phyloP scores from a whole-genome alignment of 805 yeast species.

The Maudiozyma bulderi region DNA sequence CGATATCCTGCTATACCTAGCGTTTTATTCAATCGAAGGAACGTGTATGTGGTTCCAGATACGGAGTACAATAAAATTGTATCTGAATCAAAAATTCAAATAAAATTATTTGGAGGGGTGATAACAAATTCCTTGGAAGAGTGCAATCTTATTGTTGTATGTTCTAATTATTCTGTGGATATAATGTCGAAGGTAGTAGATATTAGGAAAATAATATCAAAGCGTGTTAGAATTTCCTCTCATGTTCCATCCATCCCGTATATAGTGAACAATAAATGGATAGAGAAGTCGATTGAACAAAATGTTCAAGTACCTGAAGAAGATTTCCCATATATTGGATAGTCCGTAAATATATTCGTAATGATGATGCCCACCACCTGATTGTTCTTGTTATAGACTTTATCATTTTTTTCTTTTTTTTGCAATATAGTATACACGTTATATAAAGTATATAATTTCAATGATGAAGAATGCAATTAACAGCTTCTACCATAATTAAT shows the following conservation, averaged over 20 bases:
- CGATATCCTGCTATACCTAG: constrained; percentile 10
- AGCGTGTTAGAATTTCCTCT: neutral
- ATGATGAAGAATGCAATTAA: too few species aligned
- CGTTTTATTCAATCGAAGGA: constrained; percentile 31
- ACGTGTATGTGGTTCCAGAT: constrained; percentile 26
- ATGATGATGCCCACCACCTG: neutral
- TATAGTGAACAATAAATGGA: constrained; percentile 33
- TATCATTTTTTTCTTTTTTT: too few species aligned
- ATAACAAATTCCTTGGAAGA: constrained; percentile 21
- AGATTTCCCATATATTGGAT: constrained; percentile 10
- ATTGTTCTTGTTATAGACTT: too few species aligned
- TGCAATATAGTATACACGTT: too few species aligned
- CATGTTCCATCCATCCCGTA: constrained; percentile 18
- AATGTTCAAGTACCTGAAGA: constrained; percentile 27
- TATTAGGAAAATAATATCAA: neutral
- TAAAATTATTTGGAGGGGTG: constrained; percentile 39
- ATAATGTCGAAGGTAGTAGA: neutral
- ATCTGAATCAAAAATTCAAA: constrained; percentile 14
- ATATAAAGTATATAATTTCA: too few species aligned
- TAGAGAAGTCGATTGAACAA: constrained; percentile 27
- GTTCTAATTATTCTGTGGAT: constrained; percentile 5
- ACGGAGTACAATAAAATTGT: constrained; percentile 4
- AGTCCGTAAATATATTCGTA: neutral
- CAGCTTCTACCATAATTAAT: too few species aligned
- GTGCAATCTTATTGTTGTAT: constrained; percentile 35